Conservation (phyloP, 139 green algal species). For the Chlamydomonas schloesseri region DNA sequence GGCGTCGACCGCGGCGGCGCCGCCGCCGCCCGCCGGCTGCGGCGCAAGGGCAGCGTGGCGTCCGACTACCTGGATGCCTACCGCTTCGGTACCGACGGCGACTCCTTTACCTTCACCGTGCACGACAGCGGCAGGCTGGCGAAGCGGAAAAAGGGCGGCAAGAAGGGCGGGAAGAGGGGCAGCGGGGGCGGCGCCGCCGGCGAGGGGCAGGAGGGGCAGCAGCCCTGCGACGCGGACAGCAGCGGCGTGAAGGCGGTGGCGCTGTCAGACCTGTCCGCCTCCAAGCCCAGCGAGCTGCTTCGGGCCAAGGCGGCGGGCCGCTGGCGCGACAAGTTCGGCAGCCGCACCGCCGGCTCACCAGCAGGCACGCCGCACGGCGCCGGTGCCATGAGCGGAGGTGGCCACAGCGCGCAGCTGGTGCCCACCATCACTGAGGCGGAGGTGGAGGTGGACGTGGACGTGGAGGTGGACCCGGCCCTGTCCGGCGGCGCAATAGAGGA, state of each 20-base stretch:
- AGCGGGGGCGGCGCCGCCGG: too few species aligned
- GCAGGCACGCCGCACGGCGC: neutral
- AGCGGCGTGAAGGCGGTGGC: too few species aligned
- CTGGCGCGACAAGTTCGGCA: conserved; percentile 12
- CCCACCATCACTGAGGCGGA: too few species aligned
- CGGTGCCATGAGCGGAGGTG: neutral
- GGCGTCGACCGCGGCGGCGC: neutral
- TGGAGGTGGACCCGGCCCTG: too few species aligned
- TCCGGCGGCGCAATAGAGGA: too few species aligned
- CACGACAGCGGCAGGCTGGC: neutral
- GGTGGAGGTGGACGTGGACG: too few species aligned
- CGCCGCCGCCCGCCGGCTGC: neutral
- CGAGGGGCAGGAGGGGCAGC: too few species aligned
- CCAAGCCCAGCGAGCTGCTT: neutral
- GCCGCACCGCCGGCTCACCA: neutral
- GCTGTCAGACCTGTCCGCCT: neutral
- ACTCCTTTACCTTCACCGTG: neutral
- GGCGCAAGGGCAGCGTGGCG: neutral
- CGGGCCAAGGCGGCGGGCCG: neutral
- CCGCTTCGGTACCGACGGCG: neutral
- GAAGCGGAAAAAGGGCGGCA: too few species aligned
- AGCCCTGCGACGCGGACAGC: too few species aligned
- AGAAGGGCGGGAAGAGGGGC: too few species aligned
- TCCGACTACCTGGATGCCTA: conserved; percentile 15
- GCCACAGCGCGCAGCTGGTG: neutral